Evolutionary conservation across 371 early-diverging fungal species (phyloP).

Genomic region (Mucor ambiguus): DNA sequence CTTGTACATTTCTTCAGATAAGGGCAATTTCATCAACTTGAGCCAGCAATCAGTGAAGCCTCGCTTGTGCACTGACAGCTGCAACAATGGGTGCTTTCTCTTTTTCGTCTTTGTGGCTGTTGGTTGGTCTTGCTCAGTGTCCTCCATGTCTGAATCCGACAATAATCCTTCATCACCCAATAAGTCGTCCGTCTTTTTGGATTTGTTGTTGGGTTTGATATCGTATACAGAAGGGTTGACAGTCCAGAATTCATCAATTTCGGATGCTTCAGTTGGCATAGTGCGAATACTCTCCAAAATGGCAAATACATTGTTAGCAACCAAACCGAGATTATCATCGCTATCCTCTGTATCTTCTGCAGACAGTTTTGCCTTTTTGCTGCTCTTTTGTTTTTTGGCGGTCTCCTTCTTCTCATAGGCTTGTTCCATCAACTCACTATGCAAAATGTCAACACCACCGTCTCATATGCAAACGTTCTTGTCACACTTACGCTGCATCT

Average conservation of each 20-base stretch:
- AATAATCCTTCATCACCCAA: conserved; percentile 35
- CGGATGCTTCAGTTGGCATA: conserved; percentile 63
- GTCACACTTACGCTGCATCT: conserved; percentile 57
- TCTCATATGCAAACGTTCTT: not conserved
- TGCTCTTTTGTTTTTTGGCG: conserved; percentile 6
- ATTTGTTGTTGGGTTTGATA: conserved; percentile 22
- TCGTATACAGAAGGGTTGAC: conserved; percentile 45
- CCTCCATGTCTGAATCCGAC: conserved; percentile 49
- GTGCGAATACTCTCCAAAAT: conserved; percentile 59
- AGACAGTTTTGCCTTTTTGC: conserved; percentile 14
- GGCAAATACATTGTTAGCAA: conserved; percentile 56
- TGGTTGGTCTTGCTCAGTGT: conserved; percentile 27
- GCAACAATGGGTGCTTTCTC: conserved; percentile 41
- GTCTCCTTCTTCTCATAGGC: conserved; percentile 25
- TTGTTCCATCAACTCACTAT: conserved; percentile 36
- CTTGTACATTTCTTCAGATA: conserved; percentile 77
- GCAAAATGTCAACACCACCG: not conserved
- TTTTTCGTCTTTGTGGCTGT: conserved; percentile 21
- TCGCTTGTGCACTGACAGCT: conserved; percentile 52
- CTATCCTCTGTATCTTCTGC: not conserved
- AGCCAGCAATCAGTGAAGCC: conserved; percentile 84
- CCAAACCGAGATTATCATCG: conserved; percentile 9
- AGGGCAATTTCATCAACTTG: conserved; percentile 70
- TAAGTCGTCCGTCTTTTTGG: conserved; percentile 30
- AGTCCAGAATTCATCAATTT: conserved; percentile 68